Percentiles rank a stretch among this genome's conserved stretches.
These are phyloP conservation scores for Globisporangium emineosum DNA, from an alignment of 352 stramenopile genomes.

Conservation along the genomic window DNA sequence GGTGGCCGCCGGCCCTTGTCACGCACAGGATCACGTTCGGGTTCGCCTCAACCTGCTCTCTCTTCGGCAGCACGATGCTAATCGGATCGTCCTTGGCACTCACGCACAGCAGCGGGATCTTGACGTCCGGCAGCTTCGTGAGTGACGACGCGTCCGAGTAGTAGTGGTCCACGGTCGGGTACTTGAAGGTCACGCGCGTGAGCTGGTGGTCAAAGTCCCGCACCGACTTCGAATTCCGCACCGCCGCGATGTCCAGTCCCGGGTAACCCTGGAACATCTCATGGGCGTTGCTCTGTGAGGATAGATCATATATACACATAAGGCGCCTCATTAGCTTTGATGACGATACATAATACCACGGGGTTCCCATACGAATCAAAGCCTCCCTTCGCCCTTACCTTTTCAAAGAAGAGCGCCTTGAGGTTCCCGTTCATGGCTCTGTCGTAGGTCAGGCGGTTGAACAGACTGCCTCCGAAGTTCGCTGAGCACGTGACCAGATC, in stretches of 20 bases:
- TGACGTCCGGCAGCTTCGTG: constrained; percentile 32
- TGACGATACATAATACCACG: too few relatives aligned
- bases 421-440: constrained; percentile 53
- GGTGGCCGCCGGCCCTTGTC: constrained; percentile 60
- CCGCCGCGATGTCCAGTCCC: constrained; percentile 37
- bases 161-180: constrained; percentile 57
- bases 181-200: constrained; percentile 55
- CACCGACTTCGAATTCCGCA: constrained; percentile 36
- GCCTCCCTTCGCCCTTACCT: constrained; percentile 16
- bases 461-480: constrained; percentile 45
- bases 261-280: constrained; percentile 46
- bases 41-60: constrained; percentile 35
- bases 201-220: constrained; percentile 63
- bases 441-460: constrained; percentile 70
- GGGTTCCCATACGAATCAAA: background rate
- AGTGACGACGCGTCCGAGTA: constrained; percentile 53
- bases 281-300: constrained; percentile 32
- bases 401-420: constrained; percentile 58
- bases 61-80: constrained; percentile 35
- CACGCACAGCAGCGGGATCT: constrained; percentile 63
- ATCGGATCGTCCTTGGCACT: constrained; percentile 67
- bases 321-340: background rate
- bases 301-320: too few relatives aligned
- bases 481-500: constrained; percentile 50
- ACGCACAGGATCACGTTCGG: constrained; percentile 60